These are phyloP conservation scores for Babesia divergens DNA, from an alignment of 169 alveolate species.

Conservation along the genomic window DNA sequence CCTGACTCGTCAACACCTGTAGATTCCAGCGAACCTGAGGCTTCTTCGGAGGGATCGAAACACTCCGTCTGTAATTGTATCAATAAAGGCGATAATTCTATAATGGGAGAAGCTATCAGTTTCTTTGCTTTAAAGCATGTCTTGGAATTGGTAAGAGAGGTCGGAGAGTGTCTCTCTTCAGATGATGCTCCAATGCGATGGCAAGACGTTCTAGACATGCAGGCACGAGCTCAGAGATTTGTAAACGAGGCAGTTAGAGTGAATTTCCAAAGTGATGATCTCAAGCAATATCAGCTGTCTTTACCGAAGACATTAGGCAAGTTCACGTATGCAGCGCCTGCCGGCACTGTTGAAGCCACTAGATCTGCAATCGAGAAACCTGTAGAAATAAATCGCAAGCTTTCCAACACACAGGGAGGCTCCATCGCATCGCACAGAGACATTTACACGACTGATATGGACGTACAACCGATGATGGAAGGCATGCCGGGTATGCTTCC, in stretches of 20 bases:
- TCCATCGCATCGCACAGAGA: too few species aligned
- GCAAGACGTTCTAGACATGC: constrained; percentile 12
- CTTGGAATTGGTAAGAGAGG: constrained; percentile 12
- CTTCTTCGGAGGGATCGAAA: too few species aligned
- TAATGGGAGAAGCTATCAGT: constrained; percentile 29
- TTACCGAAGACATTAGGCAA: constrained; percentile 1
- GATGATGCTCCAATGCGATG: background rate
- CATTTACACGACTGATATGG: too few species aligned
- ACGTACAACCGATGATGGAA: too few species aligned
- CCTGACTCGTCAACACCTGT: too few species aligned
- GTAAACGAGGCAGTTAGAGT: constrained; percentile 47
- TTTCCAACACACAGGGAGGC: too few species aligned
- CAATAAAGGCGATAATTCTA: background rate
- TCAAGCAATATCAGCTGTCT: constrained; percentile 6
- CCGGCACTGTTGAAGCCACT: too few species aligned
- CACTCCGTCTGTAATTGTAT: background rate
- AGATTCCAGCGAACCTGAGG: too few species aligned
- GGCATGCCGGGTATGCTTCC: too few species aligned
- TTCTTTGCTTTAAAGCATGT: constrained; percentile 58
- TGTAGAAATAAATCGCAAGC: too few species aligned
- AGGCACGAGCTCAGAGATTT: constrained; percentile 27
- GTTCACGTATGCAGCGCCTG: too few species aligned
- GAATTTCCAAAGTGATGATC: constrained; percentile 29
- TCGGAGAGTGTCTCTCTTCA: constrained; percentile 8
- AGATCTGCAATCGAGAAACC: too few species aligned